These are phyloP conservation scores for Alnus rubra DNA, from an alignment of 306 rosid species.

Conservation along the genomic window DNA sequence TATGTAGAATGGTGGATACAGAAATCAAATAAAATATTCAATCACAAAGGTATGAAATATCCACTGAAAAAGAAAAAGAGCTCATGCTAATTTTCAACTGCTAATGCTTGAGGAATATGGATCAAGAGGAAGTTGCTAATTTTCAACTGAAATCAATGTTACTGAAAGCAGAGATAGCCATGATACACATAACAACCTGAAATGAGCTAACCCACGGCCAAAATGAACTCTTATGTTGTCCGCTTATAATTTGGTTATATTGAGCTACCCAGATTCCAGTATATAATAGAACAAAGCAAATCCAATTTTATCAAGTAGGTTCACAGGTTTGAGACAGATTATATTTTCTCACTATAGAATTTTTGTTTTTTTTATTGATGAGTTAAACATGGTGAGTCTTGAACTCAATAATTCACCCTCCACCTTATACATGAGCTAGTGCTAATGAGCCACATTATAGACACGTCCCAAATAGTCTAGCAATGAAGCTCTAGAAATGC, in stretches of 20 bases:
- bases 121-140: background rate
- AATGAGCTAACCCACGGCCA: background rate
- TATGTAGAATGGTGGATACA: background rate
- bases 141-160: background rate
- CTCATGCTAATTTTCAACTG: background rate
- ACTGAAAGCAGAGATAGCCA: background rate
- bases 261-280: too few relatives aligned
- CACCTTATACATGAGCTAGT: background rate
- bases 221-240: too few relatives aligned
- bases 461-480: background rate
- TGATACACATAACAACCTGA: background rate
- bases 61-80: background rate
- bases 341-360: background rate
- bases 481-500: background rate
- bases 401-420: background rate
- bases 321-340: background rate
- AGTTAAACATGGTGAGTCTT: background rate
- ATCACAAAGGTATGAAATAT: background rate
- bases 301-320: background rate
- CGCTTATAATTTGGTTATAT: too few relatives aligned
- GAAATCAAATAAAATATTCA: background rate
- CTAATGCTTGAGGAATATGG: background rate
- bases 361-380: too few relatives aligned
- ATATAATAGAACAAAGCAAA: background rate
- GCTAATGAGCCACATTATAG: background rate